These are phyloP conservation scores for Raffaelea arxii DNA, from an alignment of 2,329 filamentous ascomycete genomes.

Conservation along the genomic window DNA sequence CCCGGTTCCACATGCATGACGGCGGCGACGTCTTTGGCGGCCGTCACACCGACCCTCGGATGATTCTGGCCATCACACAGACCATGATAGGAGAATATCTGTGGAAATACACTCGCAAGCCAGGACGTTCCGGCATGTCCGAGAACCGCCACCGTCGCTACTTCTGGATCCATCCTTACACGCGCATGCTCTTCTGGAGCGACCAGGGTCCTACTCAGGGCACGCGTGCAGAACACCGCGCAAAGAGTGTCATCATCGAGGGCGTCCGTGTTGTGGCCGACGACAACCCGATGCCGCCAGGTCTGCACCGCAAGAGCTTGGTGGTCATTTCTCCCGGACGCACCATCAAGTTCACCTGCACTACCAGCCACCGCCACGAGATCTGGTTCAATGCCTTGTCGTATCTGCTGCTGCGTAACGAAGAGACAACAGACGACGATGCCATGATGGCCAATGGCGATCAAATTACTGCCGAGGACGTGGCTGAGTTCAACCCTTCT, in stretches of 20 bases:
- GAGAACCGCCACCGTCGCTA: slow-evolving; percentile 86
- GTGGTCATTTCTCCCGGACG: slow-evolving; percentile 83
- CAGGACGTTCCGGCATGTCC: slow-evolving; percentile 81
- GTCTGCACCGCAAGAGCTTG: slow-evolving; percentile 87
- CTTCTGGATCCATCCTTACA: slow-evolving; percentile 99
- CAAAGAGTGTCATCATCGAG: slow-evolving; percentile 90
- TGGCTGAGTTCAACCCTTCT: slow-evolving; percentile 74
- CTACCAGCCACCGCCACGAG: slow-evolving; percentile 88
- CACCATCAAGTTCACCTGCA: slow-evolving; percentile 86
- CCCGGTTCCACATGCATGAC: slow-evolving; percentile 70
- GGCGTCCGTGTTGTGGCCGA: slow-evolving; percentile 86
- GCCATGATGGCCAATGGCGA: slow-evolving; percentile 38
- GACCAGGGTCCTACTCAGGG: slow-evolving; percentile 75
- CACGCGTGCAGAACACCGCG: slow-evolving; percentile 61
- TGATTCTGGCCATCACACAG: slow-evolving; percentile 98
- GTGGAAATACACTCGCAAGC: slow-evolving; percentile 97
- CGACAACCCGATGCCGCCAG: slow-evolving; percentile 90
- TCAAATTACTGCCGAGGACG: slow-evolving; percentile 50
- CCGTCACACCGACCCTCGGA: slow-evolving; percentile 77
- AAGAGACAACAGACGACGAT: slow-evolving; percentile 34
- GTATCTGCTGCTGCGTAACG: slow-evolving; percentile 75
- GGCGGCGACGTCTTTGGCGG: slow-evolving; percentile 37
- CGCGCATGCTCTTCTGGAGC: slow-evolving; percentile 93
- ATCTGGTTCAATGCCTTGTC: slow-evolving; percentile 98
- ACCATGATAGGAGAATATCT: slow-evolving; percentile 99